phyloP scores from a whole-genome alignment of 768 basidiomycete species.

The Russula olivacea region DNA sequence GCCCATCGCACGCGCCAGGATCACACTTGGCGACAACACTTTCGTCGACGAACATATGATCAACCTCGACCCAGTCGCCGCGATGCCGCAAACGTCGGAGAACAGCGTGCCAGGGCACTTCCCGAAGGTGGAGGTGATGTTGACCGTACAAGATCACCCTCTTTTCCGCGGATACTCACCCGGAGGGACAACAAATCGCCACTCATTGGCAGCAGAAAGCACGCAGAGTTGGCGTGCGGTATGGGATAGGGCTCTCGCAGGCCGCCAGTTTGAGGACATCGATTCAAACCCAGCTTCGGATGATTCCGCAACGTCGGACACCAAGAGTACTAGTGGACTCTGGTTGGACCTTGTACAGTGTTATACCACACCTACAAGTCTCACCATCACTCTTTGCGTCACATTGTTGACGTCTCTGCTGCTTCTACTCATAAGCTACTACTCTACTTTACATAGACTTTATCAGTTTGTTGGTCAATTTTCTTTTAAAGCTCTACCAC shows the following conservation, averaged over 20 bases:
- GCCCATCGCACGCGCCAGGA: conserved; percentile 21
- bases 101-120: neutral
- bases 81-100: conserved; percentile 1
- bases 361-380: no score
- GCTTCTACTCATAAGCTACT: no score
- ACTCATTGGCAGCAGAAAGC: neutral
- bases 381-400: no score
- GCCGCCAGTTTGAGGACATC: conserved; percentile 1
- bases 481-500: no score
- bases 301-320: neutral
- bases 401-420: no score
- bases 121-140: neutral
- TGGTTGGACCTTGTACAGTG: no score
- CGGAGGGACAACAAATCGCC: neutral
- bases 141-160: conserved; percentile 20
- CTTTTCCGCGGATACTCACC: conserved; percentile 17
- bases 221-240: conserved; percentile 12
- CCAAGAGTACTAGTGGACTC: no score
- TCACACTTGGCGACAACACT: conserved; percentile 20
- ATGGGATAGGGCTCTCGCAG: conserved; percentile 14
- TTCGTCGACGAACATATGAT: conserved; percentile 21
- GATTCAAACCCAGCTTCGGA: neutral
- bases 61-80: conserved; percentile 18
- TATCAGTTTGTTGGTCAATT: no score
- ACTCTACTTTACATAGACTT: no score